Base-by-base conservation (phyloP, 805 yeast species). In the Hanseniaspora hatyaiensis region DNA sequence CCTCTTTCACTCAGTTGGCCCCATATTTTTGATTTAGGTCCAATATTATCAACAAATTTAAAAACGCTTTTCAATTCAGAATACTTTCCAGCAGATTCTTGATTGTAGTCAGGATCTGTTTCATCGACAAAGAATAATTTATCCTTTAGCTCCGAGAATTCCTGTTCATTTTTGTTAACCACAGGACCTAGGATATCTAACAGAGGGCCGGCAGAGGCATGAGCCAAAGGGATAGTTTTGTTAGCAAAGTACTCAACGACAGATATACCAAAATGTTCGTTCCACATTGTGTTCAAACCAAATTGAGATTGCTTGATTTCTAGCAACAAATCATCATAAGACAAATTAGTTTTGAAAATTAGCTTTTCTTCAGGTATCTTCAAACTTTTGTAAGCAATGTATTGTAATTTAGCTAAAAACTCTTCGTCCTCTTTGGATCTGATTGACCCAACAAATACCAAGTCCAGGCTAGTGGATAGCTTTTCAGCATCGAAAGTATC, bases 241-340 rank as follows among this genome's bases (percentile, higher is more conserved):
- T 82, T 74, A 1, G 89, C 80, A 66, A 83, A 69, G 60, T 87
- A 85, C 63, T 92, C 99, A 6, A 92, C 98, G 4, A 92, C 89
- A 1, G 95, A 89, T 57, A 92, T 92, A 16, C 99, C 99, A 62
- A 92, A 92, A 66, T 92, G 99, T 67, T 92, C 99, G 64, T 92
- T 92, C 98, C 98, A 92, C 99, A 92, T 92, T 26, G 95, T 87
- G 58, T 92, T 89, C 33, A 92, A 68, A 4, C 98, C 98, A 57
- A 76, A 78, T 22, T 78, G 74, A 2, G 86, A 74, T 12, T 62
- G 65, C 11, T 66, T 56, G 29, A 94, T 67, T 47, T 75, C 70
- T 24, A 65, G 58, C 45, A 75, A 66, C 12, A 94, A 78, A 15
- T 69, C 71, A 1, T 68, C 70, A 65, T 84, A 84, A 8, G 85